These are phyloP conservation scores for Haematococcus sp. DNA, from an alignment of 139 green algal species.

Conservation along the genomic window DNA sequence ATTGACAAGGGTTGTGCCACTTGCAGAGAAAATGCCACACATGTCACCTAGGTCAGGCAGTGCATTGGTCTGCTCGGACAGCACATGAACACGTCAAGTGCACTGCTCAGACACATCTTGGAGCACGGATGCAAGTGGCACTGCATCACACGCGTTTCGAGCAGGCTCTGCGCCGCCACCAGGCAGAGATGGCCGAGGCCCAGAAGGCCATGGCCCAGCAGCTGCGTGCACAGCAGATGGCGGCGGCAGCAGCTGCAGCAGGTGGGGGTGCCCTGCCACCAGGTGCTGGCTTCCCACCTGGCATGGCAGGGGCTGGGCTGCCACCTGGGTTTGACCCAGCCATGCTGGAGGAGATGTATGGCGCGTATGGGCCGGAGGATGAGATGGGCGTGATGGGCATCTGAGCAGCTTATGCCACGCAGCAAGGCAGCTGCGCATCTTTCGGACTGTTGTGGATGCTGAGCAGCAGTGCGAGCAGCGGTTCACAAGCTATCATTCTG, in stretches of 20 bases:
- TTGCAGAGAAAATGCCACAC: no score
- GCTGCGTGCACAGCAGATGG: neutral
- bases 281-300: neutral
- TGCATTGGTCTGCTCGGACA: no score
- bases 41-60: no score
- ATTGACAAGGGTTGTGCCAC: no score
- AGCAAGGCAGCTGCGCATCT: no score
- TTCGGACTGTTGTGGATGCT: no score
- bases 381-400: neutral
- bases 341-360: neutral
- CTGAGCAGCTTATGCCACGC: no score
- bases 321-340: neutral
- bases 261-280: neutral
- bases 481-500: no score
- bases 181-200: conserved; percentile 1
- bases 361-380: neutral
- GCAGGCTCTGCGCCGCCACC: conserved; percentile 11
- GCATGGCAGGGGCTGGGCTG: neutral
- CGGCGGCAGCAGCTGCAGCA: neutral
- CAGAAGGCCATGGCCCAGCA: conserved; percentile 11
- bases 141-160: neutral
- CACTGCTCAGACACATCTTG: no score
- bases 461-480: no score
- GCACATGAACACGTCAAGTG: no score
- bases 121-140: no score